phyloP scores from a whole-genome alignment of 257 asterid species.

The Anisodus acutangulus region DNA sequence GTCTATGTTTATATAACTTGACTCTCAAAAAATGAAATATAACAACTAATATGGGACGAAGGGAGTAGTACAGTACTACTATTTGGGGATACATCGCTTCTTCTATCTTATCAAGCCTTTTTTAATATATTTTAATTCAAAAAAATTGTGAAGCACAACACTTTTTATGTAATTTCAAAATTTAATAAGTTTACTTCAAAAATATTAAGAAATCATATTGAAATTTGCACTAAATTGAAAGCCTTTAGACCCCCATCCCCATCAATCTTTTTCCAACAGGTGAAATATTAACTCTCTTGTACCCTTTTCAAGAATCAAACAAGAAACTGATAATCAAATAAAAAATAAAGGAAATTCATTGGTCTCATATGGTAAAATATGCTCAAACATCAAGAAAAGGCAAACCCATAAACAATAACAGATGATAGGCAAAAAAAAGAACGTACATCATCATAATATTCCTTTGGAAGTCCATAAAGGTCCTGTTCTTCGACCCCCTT shows the following conservation, averaged over 20 bases:
- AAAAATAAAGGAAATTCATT: neutral
- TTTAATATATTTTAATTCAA: too few relatives aligned
- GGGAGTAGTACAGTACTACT: neutral
- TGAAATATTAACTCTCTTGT: neutral
- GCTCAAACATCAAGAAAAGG: too few relatives aligned
- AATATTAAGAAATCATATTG: neutral
- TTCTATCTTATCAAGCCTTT: too few relatives aligned
- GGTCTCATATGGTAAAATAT: too few relatives aligned
- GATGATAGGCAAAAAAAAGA: neutral
- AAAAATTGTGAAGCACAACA: too few relatives aligned
- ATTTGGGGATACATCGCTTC: too few relatives aligned
- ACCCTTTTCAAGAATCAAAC: slow-evolving; percentile 13
- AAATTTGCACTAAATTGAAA: neutral
- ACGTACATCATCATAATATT: slow-evolving; percentile 83
- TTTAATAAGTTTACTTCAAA: too few relatives aligned
- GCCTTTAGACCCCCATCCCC: neutral
- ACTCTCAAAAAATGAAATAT: too few relatives aligned
- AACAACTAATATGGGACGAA: neutral
- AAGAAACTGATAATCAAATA: neutral
- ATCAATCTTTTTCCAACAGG: neutral
- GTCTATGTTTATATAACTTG: too few relatives aligned
- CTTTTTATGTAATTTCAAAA: too few relatives aligned
- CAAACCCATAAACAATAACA: neutral
- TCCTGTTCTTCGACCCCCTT: slow-evolving; percentile 63
- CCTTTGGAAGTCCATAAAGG: slow-evolving; percentile 74